A percentile compares a stretch with the other conserved stretches of the same genome.
Conservation (phyloP, 148 eudicot species). For the Agrostemma githago region DNA sequence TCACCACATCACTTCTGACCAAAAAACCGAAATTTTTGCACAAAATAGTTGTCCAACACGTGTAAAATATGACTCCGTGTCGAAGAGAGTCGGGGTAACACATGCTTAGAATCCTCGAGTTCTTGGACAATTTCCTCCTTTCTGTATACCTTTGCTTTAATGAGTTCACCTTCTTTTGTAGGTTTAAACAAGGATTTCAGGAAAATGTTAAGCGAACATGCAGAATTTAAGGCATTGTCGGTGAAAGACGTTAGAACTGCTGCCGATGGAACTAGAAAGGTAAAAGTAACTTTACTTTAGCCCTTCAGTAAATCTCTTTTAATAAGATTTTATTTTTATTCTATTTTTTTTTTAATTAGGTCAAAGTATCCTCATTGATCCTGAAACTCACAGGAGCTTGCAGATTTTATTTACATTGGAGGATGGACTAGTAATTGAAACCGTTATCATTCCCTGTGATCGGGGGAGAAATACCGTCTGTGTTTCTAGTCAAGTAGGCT, state of each 20-base stretch:
- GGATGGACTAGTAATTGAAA: constrained; percentile 89
- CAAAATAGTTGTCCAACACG: too few species aligned
- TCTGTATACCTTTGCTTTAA: neutral
- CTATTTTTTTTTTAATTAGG: neutral
- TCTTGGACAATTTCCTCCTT: neutral
- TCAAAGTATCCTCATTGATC: constrained; percentile 55
- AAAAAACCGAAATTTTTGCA: too few species aligned
- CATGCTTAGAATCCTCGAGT: neutral
- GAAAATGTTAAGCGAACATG: constrained; percentile 56
- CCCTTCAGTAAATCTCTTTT: neutral
- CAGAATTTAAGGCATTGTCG: constrained; percentile 62
- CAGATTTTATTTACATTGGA: constrained; percentile 91
- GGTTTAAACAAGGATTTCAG: constrained; percentile 81
- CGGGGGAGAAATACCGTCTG: constrained; percentile 85
- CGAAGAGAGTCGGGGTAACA: too few species aligned
- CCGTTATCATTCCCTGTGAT: constrained; percentile 76
- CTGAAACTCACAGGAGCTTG: constrained; percentile 75
- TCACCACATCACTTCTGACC: too few species aligned
- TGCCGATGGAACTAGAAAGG: constrained; percentile 96
- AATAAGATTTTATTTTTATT: neutral
- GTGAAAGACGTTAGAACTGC: constrained; percentile 73
- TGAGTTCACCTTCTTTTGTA: constrained; percentile 15
- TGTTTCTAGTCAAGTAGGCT: constrained; percentile 98
- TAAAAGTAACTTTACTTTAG: constrained; percentile 24
- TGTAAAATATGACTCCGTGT: too few species aligned